Conservation (phyloP, 2,329 filamentous ascomycete species). For the Phyllosticta citrichinensis region DNA sequence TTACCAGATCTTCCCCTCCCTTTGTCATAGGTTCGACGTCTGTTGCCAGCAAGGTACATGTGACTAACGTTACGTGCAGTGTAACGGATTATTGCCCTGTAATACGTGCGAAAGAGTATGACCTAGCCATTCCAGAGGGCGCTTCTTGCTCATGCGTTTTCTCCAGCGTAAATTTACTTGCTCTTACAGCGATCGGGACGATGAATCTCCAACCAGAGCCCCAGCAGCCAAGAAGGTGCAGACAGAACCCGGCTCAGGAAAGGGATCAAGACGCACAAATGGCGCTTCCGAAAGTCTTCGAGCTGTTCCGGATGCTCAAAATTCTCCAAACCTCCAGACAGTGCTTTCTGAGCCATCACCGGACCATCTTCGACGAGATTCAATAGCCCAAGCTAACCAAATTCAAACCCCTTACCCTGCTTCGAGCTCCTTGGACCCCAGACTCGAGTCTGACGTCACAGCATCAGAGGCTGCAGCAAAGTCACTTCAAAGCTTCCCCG, state of each 20-base stretch:
- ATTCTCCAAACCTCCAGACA: not conserved
- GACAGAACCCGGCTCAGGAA: constrained; percentile 12
- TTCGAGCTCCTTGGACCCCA: constrained; percentile 9
- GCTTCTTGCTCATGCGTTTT: constrained; percentile 1
- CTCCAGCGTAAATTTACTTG: constrained; percentile 30
- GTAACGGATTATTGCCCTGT: constrained; percentile 50
- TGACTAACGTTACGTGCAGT: constrained; percentile 30
- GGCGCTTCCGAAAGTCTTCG: not conserved
- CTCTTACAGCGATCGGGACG: constrained; percentile 28
- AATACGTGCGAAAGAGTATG: constrained; percentile 47
- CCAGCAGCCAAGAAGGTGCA: constrained; percentile 27
- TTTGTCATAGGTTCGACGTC: not conserved
- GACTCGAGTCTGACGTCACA: constrained; percentile 14
- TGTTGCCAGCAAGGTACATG: not conserved
- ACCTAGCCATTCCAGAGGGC: not conserved
- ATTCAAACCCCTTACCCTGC: not conserved
- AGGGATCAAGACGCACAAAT: not conserved
- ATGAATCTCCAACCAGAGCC: constrained; percentile 25
- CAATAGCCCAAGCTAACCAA: not conserved
- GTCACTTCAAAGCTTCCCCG: constrained; percentile 18
- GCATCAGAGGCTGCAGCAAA: constrained; percentile 16
- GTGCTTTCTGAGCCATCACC: not conserved
- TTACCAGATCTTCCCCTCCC: not conserved
- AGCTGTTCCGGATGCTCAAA: not conserved
- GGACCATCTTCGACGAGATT: not conserved